These are phyloP conservation scores for Backusella macrospora DNA, from an alignment of 192 early-diverging fungal genomes.

Conservation along the genomic window DNA sequence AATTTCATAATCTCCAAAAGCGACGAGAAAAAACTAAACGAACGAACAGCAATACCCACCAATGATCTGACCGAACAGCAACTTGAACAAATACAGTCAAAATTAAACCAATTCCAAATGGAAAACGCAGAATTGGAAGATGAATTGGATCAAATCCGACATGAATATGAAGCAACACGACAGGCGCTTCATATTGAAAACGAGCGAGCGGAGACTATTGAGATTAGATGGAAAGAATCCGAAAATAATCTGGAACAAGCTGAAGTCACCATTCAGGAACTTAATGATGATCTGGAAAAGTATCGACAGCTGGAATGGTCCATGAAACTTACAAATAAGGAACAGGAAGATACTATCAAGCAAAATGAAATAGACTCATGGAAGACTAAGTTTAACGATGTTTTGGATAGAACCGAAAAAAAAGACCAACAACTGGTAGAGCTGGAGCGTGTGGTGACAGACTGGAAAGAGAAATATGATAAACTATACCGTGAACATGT, in stretches of 20 bases:
- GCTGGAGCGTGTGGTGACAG: not conserved
- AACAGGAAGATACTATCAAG: not conserved
- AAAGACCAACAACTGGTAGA: not conserved
- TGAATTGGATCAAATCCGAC: conserved; percentile 14
- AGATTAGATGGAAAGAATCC: conserved; percentile 10
- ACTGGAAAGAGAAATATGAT: not conserved
- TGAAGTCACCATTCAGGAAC: not conserved
- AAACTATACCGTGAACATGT: not conserved
- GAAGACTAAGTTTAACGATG: not conserved
- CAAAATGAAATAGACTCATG: not conserved
- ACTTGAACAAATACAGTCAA: not conserved
- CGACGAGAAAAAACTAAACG: not conserved
- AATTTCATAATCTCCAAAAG: too few relatives aligned
- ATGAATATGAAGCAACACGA: conserved; percentile 14
- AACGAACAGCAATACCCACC: not conserved
- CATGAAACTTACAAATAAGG: not conserved
- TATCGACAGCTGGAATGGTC: not conserved
- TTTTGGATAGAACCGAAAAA: not conserved
- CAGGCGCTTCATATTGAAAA: conserved; percentile 8
- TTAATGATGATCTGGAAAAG: conserved; percentile 11
- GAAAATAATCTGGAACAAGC: conserved; percentile 18
- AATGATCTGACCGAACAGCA: not conserved
- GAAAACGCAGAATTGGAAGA: not conserved
- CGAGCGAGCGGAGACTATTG: conserved; percentile 18
- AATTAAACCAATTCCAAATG: not conserved